Percentiles rank a stretch among this genome's conserved stretches.
These are phyloP conservation scores for Tagetes erecta DNA, from an alignment of 129 eudicot species.

Conservation along the genomic window DNA sequence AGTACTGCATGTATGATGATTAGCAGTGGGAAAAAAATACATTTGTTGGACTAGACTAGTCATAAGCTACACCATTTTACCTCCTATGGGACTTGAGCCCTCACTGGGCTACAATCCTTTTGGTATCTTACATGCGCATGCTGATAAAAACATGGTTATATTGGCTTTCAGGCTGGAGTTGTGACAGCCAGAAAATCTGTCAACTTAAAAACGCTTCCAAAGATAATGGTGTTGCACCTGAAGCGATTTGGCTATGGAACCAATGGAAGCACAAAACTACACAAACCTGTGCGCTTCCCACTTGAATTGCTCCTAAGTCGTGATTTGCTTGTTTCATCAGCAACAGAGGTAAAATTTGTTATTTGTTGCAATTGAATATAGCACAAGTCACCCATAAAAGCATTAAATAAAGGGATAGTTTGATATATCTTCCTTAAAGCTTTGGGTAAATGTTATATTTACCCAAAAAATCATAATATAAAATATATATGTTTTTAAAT, in stretches of 20 bases:
- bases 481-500: not conserved
- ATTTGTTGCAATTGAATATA: not conserved
- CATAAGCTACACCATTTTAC: too few relatives aligned
- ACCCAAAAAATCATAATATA: not conserved
- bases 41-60: not conserved
- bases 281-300: slow-evolving; percentile 79
- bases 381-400: not conserved
- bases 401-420: not conserved
- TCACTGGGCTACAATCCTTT: not conserved
- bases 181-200: slow-evolving; percentile 82
- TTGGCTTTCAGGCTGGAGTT: slow-evolving; percentile 65
- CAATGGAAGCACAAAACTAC: slow-evolving; percentile 85
- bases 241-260: slow-evolving; percentile 85
- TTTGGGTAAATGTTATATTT: not conserved
- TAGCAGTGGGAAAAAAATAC: not conserved
- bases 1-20: too few relatives aligned
- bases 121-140: not conserved
- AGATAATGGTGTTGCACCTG: slow-evolving; percentile 78
- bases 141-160: slow-evolving; percentile 17
- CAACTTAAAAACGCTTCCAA: slow-evolving; percentile 74
- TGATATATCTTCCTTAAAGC: not conserved
- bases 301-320: slow-evolving; percentile 68
- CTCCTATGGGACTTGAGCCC: too few relatives aligned
- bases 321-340: slow-evolving; percentile 64
- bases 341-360: slow-evolving; percentile 58